Conservation (phyloP, 148 eudicot species). For the Suaeda aralocaspica region DNA sequence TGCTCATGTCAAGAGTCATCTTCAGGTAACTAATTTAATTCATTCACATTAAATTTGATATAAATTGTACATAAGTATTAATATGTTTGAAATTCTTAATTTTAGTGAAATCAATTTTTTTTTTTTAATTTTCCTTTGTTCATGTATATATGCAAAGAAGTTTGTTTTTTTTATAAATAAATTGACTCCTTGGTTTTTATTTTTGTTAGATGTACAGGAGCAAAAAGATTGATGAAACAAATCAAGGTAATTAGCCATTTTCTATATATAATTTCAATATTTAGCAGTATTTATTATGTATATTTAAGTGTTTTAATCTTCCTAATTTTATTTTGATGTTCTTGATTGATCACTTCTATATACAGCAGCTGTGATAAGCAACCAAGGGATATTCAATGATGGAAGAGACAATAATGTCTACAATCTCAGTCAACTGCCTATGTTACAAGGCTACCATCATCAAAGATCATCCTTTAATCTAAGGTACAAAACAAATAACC, state of each 20-base stretch:
- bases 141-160: not conserved
- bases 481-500: slow-evolving; percentile 35
- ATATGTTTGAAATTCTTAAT: not conserved
- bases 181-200: not conserved
- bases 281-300: too few relatives aligned
- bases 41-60: slow-evolving; percentile 3
- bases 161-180: slow-evolving; percentile 2
- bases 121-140: not conserved
- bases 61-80: not conserved
- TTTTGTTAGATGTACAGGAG: slow-evolving; percentile 82
- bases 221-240: slow-evolving; percentile 78
- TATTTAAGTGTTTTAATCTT: not conserved
- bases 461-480: slow-evolving; percentile 43
- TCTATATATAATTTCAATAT: too few relatives aligned
- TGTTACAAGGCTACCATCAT: slow-evolving; percentile 52
- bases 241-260: slow-evolving; percentile 46
- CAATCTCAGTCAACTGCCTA: slow-evolving; percentile 68
- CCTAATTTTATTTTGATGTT: not conserved
- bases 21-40: slow-evolving; percentile 51
- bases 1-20: slow-evolving; percentile 95
- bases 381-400: slow-evolving; percentile 48
- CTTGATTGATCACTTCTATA: not conserved
- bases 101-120: too few relatives aligned
- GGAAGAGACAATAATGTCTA: slow-evolving; percentile 61
- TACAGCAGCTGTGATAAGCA: slow-evolving; percentile 32